phyloP scores from a whole-genome alignment of 2,329 filamentous ascomycete species.

The Plenodomus tracheiphilus region DNA sequence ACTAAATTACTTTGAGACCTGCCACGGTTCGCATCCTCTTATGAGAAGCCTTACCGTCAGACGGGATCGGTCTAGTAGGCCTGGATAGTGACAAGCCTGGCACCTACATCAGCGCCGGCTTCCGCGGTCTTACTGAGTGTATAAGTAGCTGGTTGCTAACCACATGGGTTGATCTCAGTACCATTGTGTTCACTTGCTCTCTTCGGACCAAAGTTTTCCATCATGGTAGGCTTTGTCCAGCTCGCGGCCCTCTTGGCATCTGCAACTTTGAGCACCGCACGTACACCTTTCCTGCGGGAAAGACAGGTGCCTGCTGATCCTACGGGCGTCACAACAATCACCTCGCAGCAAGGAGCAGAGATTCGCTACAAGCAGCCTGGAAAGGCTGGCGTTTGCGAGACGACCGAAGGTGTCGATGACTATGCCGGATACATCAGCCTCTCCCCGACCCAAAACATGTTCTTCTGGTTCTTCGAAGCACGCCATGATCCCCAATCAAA shows the following conservation, averaged over 20 bases:
- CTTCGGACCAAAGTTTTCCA: slow-evolving; percentile 10
- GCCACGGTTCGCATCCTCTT: not conserved
- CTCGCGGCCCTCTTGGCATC: slow-evolving; percentile 27
- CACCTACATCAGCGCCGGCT: not conserved
- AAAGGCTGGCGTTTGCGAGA: slow-evolving; percentile 50
- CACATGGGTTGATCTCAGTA: slow-evolving; percentile 3
- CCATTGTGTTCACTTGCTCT: slow-evolving; percentile 4
- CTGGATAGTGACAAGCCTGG: not conserved
- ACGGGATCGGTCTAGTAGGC: not conserved
- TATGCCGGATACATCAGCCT: slow-evolving; percentile 45
- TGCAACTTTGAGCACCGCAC: slow-evolving; percentile 20
- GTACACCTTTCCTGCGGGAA: slow-evolving; percentile 29
- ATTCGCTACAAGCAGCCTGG: slow-evolving; percentile 43
- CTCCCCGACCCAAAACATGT: slow-evolving; percentile 43
- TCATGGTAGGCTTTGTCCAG: slow-evolving; percentile 28
- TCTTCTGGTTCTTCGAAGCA: slow-evolving; percentile 55
- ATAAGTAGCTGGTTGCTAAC: slow-evolving; percentile 5
- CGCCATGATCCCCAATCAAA: slow-evolving; percentile 47
- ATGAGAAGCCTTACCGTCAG: slow-evolving; percentile 1
- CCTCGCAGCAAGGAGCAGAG: slow-evolving; percentile 37
- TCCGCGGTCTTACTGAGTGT: slow-evolving; percentile 2
- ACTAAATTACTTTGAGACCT: slow-evolving; percentile 12
- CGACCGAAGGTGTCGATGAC: slow-evolving; percentile 40
- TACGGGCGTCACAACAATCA: slow-evolving; percentile 37
- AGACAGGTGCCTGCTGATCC: slow-evolving; percentile 37